Conservation (phyloP, 495 filamentous ascomycete genomes). For the Aspergillus heteromorphus region DNA sequence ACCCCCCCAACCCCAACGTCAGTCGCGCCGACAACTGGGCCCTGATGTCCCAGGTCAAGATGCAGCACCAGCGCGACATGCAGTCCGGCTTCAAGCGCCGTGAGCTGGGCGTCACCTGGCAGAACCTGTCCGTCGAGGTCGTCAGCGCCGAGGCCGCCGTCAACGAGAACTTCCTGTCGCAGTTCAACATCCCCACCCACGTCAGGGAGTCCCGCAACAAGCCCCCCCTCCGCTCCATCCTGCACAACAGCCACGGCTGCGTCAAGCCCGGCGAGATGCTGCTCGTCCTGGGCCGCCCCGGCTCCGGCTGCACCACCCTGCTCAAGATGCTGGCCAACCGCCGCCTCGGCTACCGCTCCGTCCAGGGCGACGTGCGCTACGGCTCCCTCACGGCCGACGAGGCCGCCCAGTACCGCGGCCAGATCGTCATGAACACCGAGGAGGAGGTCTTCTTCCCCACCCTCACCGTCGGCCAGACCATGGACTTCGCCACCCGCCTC, state of each 20-base stretch:
- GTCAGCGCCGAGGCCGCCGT: constrained; percentile 40
- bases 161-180: constrained; percentile 47
- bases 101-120: constrained; percentile 54
- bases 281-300: constrained; percentile 42
- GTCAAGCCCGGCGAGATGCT: constrained; percentile 53
- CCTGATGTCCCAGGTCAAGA: constrained; percentile 42
- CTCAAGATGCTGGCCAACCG: constrained; percentile 64
- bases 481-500: constrained; percentile 56
- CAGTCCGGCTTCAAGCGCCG: constrained; percentile 41
- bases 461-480: constrained; percentile 65
- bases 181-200: constrained; percentile 49
- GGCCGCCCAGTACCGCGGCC: constrained; percentile 57
- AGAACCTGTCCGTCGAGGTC: constrained; percentile 41
- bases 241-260: constrained; percentile 38
- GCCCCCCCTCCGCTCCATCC: constrained; percentile 31
- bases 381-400: constrained; percentile 33
- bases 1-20: constrained; percentile 1
- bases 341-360: constrained; percentile 49
- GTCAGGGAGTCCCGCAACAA: constrained; percentile 35
- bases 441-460: constrained; percentile 69
- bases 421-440: constrained; percentile 66
- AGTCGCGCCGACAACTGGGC: constrained; percentile 36
- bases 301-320: constrained; percentile 41
- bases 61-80: constrained; percentile 39
- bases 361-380: constrained; percentile 26